phyloP scores from a whole-genome alignment of 768 basidiomycete species.

The Agrocybe pediades region DNA sequence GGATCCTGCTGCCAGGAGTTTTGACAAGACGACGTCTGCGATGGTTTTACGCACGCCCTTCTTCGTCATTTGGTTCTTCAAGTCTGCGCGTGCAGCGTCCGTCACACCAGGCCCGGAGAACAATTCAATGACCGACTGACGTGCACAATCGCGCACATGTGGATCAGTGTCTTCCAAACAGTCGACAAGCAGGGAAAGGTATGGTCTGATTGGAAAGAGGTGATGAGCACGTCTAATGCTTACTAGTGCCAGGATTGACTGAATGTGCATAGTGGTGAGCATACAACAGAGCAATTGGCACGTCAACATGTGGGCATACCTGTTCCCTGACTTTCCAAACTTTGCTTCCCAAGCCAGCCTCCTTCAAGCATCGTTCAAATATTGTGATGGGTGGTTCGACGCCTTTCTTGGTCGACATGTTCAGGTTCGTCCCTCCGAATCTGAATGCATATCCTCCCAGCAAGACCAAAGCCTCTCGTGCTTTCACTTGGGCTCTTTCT shows the following conservation, averaged over 20 bases:
- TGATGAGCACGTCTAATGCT: slow-evolving; percentile 71
- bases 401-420: slow-evolving; percentile 57
- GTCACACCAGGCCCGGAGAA: slow-evolving; percentile 84
- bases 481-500: slow-evolving; percentile 70
- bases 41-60: slow-evolving; percentile 88
- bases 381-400: slow-evolving; percentile 67
- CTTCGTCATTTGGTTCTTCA: slow-evolving; percentile 90
- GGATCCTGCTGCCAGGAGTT: slow-evolving; percentile 54
- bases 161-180: slow-evolving; percentile 90
- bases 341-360: slow-evolving; percentile 77
- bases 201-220: slow-evolving; percentile 80
- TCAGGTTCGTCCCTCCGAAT: slow-evolving; percentile 44
- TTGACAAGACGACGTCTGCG: slow-evolving; percentile 74
- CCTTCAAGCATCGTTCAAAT: slow-evolving; percentile 74
- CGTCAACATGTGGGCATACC: slow-evolving; percentile 43
- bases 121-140: slow-evolving; percentile 77
- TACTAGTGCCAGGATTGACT: slow-evolving; percentile 70
- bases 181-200: slow-evolving; percentile 78
- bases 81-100: slow-evolving; percentile 86
- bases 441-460: slow-evolving; percentile 76
- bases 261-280: slow-evolving; percentile 2
- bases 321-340: slow-evolving; percentile 87
- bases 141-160: slow-evolving; percentile 85
- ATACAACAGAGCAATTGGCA: background rate
- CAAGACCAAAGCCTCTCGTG: slow-evolving; percentile 73